Conservation (phyloP, 441 rosid species). For the Euphorbia schlechtendalii region DNA sequence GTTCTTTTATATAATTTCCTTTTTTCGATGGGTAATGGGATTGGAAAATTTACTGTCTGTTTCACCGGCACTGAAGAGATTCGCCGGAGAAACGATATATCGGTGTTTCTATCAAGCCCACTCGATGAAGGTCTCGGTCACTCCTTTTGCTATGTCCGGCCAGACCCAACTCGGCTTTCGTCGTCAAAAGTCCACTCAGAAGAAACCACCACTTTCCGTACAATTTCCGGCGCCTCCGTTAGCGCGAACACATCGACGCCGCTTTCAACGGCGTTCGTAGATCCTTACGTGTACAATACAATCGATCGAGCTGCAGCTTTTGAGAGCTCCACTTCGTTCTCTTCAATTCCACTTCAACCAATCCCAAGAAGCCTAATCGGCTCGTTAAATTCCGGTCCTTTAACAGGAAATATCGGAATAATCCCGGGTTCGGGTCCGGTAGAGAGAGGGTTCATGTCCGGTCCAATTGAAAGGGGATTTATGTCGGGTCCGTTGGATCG, state of each 20-base stretch:
- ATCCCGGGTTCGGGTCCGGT: slow-evolving; percentile 45
- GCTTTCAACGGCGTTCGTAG: slow-evolving; percentile 37
- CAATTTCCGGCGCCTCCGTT: slow-evolving; percentile 49
- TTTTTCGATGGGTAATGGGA: slow-evolving; percentile 37
- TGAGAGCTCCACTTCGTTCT: slow-evolving; percentile 44
- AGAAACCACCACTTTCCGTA: slow-evolving; percentile 40
- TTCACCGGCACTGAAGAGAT: slow-evolving; percentile 30
- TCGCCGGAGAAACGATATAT: slow-evolving; percentile 30
- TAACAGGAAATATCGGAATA: slow-evolving; percentile 4
- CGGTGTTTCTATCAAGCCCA: slow-evolving; percentile 28
- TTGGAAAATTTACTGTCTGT: slow-evolving; percentile 37
- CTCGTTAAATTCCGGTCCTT: slow-evolving; percentile 36
- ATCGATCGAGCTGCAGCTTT: slow-evolving; percentile 40
- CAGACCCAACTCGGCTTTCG: slow-evolving; percentile 30
- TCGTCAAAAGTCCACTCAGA: slow-evolving; percentile 40
- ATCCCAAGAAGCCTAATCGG: slow-evolving; percentile 32
- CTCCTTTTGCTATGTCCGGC: slow-evolving; percentile 48
- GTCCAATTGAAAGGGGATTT: slow-evolving; percentile 75
- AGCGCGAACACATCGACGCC: slow-evolving; percentile 54
- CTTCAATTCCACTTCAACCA: slow-evolving; percentile 42
- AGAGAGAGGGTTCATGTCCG: slow-evolving; percentile 73
- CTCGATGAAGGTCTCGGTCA: slow-evolving; percentile 47
- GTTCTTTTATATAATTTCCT: neutral
- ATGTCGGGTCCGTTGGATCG: slow-evolving; percentile 67
- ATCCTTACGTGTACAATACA: slow-evolving; percentile 28